Conservation (phyloP, 129 eudicot species). For the Calendula officinalis region DNA sequence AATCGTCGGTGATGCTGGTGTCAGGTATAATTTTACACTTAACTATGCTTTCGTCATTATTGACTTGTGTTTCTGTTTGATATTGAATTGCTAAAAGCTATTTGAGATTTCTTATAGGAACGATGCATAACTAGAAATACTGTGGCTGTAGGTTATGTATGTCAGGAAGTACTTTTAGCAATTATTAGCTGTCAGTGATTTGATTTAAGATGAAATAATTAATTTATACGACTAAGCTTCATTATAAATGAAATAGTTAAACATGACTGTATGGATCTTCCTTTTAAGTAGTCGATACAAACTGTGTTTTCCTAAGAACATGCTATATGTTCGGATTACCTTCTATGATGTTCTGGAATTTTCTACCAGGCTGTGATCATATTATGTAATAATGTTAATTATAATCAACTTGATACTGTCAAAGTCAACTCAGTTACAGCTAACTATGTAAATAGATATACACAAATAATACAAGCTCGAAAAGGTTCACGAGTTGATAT, state of each 20-base stretch:
- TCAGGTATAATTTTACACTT: conserved; percentile 25
- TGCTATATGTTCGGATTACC: too few relatives aligned
- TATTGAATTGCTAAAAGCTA: not conserved
- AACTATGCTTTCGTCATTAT: not conserved
- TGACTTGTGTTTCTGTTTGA: conserved; percentile 1
- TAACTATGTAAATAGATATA: too few relatives aligned
- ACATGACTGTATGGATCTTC: not conserved
- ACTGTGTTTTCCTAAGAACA: not conserved
- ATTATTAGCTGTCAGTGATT: conserved; percentile 1
- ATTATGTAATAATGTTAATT: not conserved
- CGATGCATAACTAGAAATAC: not conserved
- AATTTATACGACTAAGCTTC: not conserved
- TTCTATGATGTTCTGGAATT: not conserved
- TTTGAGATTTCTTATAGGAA: not conserved
- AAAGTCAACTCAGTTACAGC: too few relatives aligned
- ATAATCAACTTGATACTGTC: too few relatives aligned
- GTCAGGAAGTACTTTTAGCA: conserved; percentile 1
- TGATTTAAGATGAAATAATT: not conserved
- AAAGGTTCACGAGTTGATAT: too few relatives aligned
- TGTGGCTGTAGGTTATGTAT: not conserved
- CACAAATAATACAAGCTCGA: too few relatives aligned
- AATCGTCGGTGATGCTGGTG: conserved; percentile 50
- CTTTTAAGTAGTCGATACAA: not conserved
- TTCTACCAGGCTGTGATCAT: not conserved
- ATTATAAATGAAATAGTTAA: not conserved